phyloP scores from a whole-genome alignment of 2,329 filamentous ascomycete genomes.

The Fusarium devonianum region DNA sequence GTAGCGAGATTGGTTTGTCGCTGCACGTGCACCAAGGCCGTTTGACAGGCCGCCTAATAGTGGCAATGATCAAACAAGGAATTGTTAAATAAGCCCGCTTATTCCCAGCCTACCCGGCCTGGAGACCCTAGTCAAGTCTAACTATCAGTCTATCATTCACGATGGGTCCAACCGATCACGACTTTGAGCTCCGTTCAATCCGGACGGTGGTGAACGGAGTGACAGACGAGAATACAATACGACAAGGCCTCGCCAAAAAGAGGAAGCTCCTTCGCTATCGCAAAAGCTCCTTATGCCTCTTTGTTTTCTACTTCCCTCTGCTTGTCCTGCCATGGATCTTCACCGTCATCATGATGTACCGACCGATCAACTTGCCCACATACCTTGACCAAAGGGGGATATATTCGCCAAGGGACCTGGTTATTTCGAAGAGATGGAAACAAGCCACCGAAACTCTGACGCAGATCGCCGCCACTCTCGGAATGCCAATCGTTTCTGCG shows the following conservation, averaged over 20 bases:
- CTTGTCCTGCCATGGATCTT: slow-evolving; percentile 19
- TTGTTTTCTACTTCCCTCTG: slow-evolving; percentile 4
- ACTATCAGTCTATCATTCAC: background rate
- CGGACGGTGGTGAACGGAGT: background rate
- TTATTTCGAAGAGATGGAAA: background rate
- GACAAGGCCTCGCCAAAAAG: slow-evolving; percentile 7
- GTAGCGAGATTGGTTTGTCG: too few relatives aligned
- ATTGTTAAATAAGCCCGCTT: too few relatives aligned
- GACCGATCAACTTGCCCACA: slow-evolving; percentile 6
- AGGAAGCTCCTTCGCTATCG: background rate
- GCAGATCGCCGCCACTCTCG: background rate
- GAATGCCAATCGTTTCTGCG: slow-evolving; percentile 20
- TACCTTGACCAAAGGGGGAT: slow-evolving; percentile 17
- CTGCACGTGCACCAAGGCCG: too few relatives aligned
- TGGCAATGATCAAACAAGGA: too few relatives aligned
- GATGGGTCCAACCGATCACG: background rate
- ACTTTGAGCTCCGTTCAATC: background rate
- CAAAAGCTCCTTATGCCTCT: background rate
- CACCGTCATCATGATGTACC: slow-evolving; percentile 22
- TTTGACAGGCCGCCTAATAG: too few relatives aligned
- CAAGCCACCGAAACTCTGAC: background rate
- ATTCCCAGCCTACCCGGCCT: too few relatives aligned
- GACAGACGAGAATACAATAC: background rate
- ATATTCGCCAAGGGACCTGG: background rate
- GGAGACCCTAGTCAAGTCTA: too few relatives aligned